phyloP scores from a whole-genome alignment of 768 basidiomycete genomes.

The Saitozyma podzolica region DNA sequence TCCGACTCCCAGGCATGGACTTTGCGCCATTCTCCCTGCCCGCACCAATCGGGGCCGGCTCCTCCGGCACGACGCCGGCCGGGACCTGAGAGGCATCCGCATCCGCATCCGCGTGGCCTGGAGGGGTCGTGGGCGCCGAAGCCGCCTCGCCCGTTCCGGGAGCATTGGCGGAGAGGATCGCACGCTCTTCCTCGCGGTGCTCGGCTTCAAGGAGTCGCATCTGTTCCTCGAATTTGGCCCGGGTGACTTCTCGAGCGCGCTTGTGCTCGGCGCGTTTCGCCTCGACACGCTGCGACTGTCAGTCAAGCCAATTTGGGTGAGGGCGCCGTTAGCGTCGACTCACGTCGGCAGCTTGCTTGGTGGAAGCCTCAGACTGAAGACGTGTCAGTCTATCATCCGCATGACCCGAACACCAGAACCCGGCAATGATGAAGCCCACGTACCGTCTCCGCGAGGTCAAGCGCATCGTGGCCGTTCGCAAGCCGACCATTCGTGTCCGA shows the following conservation, averaged over 20 bases:
- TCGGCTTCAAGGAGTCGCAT: conserved; percentile 91
- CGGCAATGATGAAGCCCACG: conserved; percentile 12
- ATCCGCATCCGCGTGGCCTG: conserved; percentile 24
- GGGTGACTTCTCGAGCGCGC: conserved; percentile 79
- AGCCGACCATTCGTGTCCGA: conserved; percentile 3
- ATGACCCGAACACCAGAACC: background rate
- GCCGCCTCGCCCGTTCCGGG: conserved; percentile 35
- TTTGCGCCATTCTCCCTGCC: conserved; percentile 44
- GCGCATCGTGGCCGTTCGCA: conserved; percentile 39
- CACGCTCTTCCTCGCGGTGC: conserved; percentile 66
- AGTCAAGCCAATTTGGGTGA: background rate
- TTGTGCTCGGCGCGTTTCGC: conserved; percentile 88
- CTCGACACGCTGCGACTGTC: conserved; percentile 69
- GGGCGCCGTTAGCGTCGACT: background rate
- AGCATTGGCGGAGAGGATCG: conserved; percentile 15
- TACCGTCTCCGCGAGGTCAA: conserved; percentile 44
- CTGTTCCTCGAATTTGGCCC: conserved; percentile 91
- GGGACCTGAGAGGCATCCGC: background rate
- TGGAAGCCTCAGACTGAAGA: conserved; percentile 23
- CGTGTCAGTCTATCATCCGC: conserved; percentile 5
- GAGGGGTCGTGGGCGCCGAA: conserved; percentile 44
- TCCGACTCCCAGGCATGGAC: conserved; percentile 49
- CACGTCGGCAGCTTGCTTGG: conserved; percentile 38
- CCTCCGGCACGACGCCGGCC: background rate
- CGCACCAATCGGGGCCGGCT: conserved; percentile 38